Evolutionary conservation across 305 asterid species (phyloP).

Genomic region (Ruellia speciosa): DNA sequence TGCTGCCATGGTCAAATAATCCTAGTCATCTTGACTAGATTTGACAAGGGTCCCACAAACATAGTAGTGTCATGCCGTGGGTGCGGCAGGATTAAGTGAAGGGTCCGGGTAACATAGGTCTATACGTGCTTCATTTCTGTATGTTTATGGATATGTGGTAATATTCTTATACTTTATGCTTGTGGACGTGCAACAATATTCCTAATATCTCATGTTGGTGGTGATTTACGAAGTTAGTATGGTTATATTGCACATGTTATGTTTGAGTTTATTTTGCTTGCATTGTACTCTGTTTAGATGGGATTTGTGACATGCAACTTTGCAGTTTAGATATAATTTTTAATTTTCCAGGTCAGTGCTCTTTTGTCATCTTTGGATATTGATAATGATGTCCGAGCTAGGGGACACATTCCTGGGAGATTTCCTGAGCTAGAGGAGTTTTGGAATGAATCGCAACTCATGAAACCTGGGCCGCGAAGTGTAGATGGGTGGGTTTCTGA

Average conservation of each 20-base stretch:
- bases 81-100: too few relatives aligned
- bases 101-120: too few relatives aligned
- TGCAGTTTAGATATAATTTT: constrained; percentile 7
- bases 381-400: constrained; percentile 58
- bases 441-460: constrained; percentile 86
- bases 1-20: too few relatives aligned
- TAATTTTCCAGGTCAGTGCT: constrained; percentile 69
- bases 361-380: constrained; percentile 85
- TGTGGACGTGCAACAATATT: neutral
- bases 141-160: constrained; percentile 1
- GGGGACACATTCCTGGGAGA: constrained; percentile 72
- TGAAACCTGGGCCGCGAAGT: constrained; percentile 52
- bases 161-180: neutral
- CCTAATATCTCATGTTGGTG: constrained; percentile 3
- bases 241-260: constrained; percentile 5
- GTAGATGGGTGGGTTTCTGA: constrained; percentile 86
- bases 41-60: too few relatives aligned
- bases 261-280: constrained; percentile 8
- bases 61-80: too few relatives aligned
- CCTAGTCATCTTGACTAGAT: too few relatives aligned
- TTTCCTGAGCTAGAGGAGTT: constrained; percentile 76
- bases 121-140: constrained; percentile 13
- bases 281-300: neutral
- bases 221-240: neutral
- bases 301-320: neutral